phyloP scores from a whole-genome alignment of 2,329 filamentous ascomycete genomes.

The Zymoseptoria pseudotritici region DNA sequence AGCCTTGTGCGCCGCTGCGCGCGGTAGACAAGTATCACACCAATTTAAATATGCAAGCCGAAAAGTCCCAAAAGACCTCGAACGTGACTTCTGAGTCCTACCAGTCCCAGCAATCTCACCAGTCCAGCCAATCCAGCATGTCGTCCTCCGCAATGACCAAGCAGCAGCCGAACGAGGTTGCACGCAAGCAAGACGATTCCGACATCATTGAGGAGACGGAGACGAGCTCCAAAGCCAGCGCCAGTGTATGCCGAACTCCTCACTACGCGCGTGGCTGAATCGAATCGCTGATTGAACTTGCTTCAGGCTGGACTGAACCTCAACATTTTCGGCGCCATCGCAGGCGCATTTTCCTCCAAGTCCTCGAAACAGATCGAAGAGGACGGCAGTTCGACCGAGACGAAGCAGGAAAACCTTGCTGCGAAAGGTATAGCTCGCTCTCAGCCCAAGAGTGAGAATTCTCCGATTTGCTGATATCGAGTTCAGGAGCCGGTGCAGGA shows the following conservation, averaged over 20 bases:
- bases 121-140: slow-evolving; percentile 1
- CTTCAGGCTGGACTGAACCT: slow-evolving; percentile 32
- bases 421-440: slow-evolving; percentile 22
- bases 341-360: slow-evolving; percentile 29
- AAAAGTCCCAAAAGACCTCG: not conserved
- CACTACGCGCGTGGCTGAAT: not conserved
- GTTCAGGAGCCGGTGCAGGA: slow-evolving; percentile 24
- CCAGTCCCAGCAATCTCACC: not conserved
- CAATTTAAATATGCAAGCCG: not conserved
- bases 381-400: slow-evolving; percentile 27
- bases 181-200: slow-evolving; percentile 5
- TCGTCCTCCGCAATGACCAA: slow-evolving; percentile 10
- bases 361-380: slow-evolving; percentile 24
- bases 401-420: slow-evolving; percentile 22
- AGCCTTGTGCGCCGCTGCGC: not conserved
- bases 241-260: slow-evolving; percentile 22
- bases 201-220: slow-evolving; percentile 25
- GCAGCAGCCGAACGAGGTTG: slow-evolving; percentile 9
- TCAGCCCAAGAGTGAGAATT: not conserved
- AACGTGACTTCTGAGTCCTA: not conserved
- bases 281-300: not conserved
- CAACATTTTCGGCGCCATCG: slow-evolving; percentile 31
- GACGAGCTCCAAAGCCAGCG: slow-evolving; percentile 27
- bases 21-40: not conserved
- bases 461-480: slow-evolving; percentile 1